Evolutionary conservation across 2,329 filamentous ascomycete genomes (phyloP).

Genomic region (Clonostachys byssicola): DNA sequence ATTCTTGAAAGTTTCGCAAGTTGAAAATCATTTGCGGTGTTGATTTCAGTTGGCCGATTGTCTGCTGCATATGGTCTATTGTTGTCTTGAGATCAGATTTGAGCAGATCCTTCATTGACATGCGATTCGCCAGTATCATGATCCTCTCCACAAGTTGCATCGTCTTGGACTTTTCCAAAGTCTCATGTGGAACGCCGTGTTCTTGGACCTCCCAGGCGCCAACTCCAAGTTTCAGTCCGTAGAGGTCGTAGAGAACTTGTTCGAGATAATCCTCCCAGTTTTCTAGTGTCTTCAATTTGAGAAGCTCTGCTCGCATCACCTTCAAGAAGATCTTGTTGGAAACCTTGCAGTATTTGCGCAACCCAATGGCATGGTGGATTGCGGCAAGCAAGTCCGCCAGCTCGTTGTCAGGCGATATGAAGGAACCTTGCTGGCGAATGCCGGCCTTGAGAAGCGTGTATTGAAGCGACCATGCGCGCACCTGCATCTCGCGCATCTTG

Average conservation of each 20-base stretch:
- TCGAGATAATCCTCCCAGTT: slow-evolving; percentile 84
- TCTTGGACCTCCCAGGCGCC: slow-evolving; percentile 66
- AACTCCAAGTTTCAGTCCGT: slow-evolving; percentile 73
- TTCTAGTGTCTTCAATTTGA: slow-evolving; percentile 70
- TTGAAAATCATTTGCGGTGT: slow-evolving; percentile 84
- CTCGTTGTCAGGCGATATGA: slow-evolving; percentile 65
- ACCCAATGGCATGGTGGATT: slow-evolving; percentile 78
- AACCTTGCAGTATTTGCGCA: slow-evolving; percentile 79
- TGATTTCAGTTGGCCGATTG: slow-evolving; percentile 74
- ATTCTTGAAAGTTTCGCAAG: slow-evolving; percentile 74
- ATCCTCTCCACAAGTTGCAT: slow-evolving; percentile 81
- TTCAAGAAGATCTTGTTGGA: slow-evolving; percentile 87
- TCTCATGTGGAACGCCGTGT: slow-evolving; percentile 74
- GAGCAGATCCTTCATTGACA: slow-evolving; percentile 85
- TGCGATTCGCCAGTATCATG: slow-evolving; percentile 72
- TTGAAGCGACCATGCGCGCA: slow-evolving; percentile 82
- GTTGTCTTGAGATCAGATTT: slow-evolving; percentile 88
- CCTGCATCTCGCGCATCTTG: slow-evolving; percentile 80
- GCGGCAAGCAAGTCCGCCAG: slow-evolving; percentile 75
- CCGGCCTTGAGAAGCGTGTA: slow-evolving; percentile 77
- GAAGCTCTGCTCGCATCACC: slow-evolving; percentile 80
- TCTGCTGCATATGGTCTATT: slow-evolving; percentile 89
- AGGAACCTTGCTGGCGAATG: slow-evolving; percentile 63
- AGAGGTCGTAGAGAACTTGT: slow-evolving; percentile 79
- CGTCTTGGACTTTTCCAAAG: slow-evolving; percentile 75